These are phyloP conservation scores for Pigoraptor vietnamica DNA, from an alignment of 78 protist species.

Conservation along the genomic window DNA sequence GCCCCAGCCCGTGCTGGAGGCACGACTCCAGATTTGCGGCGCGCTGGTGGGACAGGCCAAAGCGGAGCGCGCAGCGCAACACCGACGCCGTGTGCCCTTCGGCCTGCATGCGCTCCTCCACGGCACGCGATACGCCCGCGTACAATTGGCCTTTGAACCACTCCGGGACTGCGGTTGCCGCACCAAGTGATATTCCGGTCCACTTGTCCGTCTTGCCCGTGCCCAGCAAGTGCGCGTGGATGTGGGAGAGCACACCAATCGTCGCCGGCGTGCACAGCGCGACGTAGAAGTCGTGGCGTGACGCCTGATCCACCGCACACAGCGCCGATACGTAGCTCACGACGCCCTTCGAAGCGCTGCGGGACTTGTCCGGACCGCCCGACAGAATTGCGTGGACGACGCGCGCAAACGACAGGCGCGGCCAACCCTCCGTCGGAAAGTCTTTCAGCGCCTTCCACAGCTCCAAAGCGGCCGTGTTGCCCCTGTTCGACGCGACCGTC, in stretches of 20 bases:
- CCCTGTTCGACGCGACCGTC: neutral
- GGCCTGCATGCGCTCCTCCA: neutral
- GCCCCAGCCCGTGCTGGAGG: neutral
- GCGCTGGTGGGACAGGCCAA: neutral
- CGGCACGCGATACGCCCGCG: neutral
- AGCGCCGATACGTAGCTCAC: too few species aligned
- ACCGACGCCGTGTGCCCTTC: neutral
- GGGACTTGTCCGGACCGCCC: neutral
- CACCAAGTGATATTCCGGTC: neutral
- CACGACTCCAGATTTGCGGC: neutral
- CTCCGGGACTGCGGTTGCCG: neutral
- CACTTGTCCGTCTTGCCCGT: neutral
- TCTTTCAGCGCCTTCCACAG: neutral
- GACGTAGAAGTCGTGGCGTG: neutral
- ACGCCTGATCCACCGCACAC: neutral
- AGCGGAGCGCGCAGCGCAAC: neutral
- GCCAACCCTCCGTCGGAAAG: neutral
- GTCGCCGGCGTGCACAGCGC: neutral
- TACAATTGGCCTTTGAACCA: neutral
- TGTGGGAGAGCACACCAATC: neutral
- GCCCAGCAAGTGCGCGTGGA: neutral
- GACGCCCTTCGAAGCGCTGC: too few species aligned
- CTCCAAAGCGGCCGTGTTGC: neutral
- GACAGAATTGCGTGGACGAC: neutral
- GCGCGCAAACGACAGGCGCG: neutral